Conservation (phyloP, 2,329 filamentous ascomycete species). For the Aspergillus terreus region DNA sequence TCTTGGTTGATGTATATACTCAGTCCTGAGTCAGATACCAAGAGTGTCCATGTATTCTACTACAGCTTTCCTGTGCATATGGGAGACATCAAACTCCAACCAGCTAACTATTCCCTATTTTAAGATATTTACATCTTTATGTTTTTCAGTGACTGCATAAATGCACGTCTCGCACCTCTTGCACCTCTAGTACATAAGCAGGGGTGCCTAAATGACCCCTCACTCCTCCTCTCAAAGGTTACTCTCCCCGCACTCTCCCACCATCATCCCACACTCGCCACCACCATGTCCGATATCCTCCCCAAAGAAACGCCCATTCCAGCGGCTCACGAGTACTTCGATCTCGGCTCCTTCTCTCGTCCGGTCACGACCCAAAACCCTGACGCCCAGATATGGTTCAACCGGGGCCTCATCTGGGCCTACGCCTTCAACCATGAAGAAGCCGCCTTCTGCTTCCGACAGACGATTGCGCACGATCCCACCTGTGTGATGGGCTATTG, state of each 20-base stretch:
- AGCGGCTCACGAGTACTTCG: conserved; percentile 23
- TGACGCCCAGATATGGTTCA: conserved; percentile 36
- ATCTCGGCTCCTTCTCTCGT: conserved; percentile 36
- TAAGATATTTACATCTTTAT: no score
- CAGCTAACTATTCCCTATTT: no score
- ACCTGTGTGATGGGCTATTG: conserved; percentile 36
- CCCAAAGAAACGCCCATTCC: neutral
- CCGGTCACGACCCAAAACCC: conserved; percentile 24
- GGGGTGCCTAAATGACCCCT: neutral
- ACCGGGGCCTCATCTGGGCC: conserved; percentile 36
- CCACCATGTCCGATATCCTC: neutral
- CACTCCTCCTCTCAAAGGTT: no score
- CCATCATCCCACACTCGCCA: neutral
- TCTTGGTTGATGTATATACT: no score
- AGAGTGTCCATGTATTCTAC: no score
- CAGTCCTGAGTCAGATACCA: no score
- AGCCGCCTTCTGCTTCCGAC: conserved; percentile 31
- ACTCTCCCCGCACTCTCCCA: neutral
- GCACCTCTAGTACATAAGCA: neutral
- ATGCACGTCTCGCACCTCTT: neutral
- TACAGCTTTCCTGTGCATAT: no score
- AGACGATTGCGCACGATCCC: conserved; percentile 27
- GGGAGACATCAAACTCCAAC: no score
- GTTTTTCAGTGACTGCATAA: neutral
- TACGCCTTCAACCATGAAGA: conserved; percentile 41